These are phyloP conservation scores for Solanum chilense DNA, from an alignment of 257 asterid genomes.

Conservation along the genomic window DNA sequence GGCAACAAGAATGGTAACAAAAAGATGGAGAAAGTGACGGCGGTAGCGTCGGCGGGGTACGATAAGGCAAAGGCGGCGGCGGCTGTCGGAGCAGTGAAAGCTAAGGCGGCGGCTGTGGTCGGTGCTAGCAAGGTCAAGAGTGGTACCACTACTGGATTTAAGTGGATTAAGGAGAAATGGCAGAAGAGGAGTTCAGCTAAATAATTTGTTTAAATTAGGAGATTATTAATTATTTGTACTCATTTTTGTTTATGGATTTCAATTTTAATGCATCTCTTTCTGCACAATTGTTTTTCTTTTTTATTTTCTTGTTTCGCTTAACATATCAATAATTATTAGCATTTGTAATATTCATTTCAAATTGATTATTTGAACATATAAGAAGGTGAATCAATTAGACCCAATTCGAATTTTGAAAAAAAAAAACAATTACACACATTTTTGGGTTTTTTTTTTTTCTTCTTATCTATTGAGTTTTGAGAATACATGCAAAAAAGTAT, in stretches of 20 bases:
- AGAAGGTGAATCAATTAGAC: too few species aligned
- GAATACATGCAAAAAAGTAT: too few species aligned
- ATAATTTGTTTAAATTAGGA: neutral
- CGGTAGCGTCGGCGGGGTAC: constrained; percentile 7
- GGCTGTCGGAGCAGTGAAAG: constrained; percentile 8
- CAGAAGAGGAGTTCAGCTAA: constrained; percentile 2
- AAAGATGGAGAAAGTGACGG: constrained; percentile 2
- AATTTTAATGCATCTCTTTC: neutral
- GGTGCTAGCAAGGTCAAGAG: neutral
- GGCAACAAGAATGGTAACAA: neutral
- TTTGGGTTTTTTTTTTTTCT: too few species aligned
- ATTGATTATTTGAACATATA: too few species aligned
- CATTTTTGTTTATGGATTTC: neutral
- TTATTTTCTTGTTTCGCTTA: too few species aligned
- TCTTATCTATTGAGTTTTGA: too few species aligned
- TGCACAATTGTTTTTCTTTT: too few species aligned
- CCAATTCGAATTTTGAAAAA: too few species aligned
- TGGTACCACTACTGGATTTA: constrained; percentile 1
- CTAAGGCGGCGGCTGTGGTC: neutral
- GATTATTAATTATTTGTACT: neutral
- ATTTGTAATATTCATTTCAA: too few species aligned
- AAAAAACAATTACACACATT: too few species aligned
- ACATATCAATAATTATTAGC: too few species aligned
- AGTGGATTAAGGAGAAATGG: constrained; percentile 10
- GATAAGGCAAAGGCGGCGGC: constrained; percentile 11